phyloP scores from a whole-genome alignment of 768 basidiomycete species.

The Suillus fuscotomentosus region DNA sequence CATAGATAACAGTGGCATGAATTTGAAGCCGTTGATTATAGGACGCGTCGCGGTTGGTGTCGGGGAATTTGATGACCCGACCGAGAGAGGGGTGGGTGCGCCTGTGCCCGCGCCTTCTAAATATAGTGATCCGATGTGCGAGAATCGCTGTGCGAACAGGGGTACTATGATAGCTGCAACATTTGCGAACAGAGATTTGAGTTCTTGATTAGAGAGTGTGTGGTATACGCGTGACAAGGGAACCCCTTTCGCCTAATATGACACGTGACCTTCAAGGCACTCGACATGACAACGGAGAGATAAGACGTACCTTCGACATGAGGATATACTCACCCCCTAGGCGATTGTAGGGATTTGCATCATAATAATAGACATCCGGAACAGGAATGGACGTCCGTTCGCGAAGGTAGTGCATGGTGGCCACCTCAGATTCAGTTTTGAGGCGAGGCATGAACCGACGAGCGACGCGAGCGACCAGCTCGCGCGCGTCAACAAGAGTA shows the following conservation, averaged over 20 bases:
- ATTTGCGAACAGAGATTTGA: slow-evolving; percentile 65
- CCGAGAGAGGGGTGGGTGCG: slow-evolving; percentile 14
- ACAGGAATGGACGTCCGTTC: slow-evolving; percentile 70
- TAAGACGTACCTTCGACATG: slow-evolving; percentile 72
- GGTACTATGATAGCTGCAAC: slow-evolving; percentile 68
- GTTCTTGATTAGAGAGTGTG: slow-evolving; percentile 61
- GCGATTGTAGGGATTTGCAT: slow-evolving; percentile 82
- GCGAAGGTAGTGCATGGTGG: slow-evolving; percentile 79
- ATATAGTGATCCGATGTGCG: slow-evolving; percentile 74
- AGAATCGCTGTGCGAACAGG: slow-evolving; percentile 75
- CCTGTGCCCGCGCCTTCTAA: slow-evolving; percentile 32
- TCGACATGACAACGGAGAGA: slow-evolving; percentile 3
- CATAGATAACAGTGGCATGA: slow-evolving; percentile 15
- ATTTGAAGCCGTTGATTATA: slow-evolving; percentile 19
- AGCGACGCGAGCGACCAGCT: slow-evolving; percentile 77
- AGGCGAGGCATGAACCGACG: slow-evolving; percentile 83
- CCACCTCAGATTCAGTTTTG: slow-evolving; percentile 86
- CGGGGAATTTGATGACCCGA: slow-evolving; percentile 21
- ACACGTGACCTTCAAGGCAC: slow-evolving; percentile 6
- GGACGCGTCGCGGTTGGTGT: slow-evolving; percentile 26
- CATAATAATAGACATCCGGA: slow-evolving; percentile 72
- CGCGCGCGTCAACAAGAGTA: slow-evolving; percentile 56
- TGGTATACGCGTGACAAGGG: slow-evolving; percentile 72
- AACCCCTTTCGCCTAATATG: slow-evolving; percentile 64
- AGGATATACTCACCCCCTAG: slow-evolving; percentile 84